Percentiles rank a stretch among this genome's conserved stretches.
phyloP scores from a whole-genome alignment of 1,139 yeast species.

The Yamadazyma mexicana region DNA sequence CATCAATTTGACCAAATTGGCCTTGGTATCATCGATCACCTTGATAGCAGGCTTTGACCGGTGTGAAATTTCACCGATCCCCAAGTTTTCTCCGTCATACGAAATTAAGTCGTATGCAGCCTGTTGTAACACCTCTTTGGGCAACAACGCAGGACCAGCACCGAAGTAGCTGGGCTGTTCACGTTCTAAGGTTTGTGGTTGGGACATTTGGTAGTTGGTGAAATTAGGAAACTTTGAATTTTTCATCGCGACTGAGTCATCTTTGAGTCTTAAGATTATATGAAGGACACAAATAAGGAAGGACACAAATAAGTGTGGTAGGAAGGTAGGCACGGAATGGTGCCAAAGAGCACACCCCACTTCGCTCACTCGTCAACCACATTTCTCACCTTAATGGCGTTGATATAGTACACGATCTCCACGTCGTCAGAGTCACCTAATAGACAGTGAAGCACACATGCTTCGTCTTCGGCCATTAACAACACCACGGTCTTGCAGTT shows the following conservation, averaged over 20 bases:
- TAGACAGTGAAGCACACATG: constrained; percentile 56
- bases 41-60: constrained; percentile 81
- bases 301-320: too few species aligned
- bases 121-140: constrained; percentile 77
- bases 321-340: too few species aligned
- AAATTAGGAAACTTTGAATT: constrained; percentile 1
- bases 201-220: neutral
- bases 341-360: too few species aligned
- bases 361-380: too few species aligned
- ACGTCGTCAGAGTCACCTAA: constrained; percentile 57
- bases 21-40: constrained; percentile 77
- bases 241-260: constrained; percentile 10
- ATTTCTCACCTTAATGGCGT: constrained; percentile 27
- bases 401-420: constrained; percentile 55
- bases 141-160: constrained; percentile 95
- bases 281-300: too few species aligned
- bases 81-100: constrained; percentile 70
- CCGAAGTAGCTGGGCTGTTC: constrained; percentile 86
- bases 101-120: constrained; percentile 82
- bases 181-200: constrained; percentile 44
- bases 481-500: constrained; percentile 53
- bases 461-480: constrained; percentile 49
- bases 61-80: constrained; percentile 94
- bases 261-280: neutral
- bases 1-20: constrained; percentile 60